phyloP scores from a whole-genome alignment of 2,329 filamentous ascomycete species.

The Penicillium paneum region DNA sequence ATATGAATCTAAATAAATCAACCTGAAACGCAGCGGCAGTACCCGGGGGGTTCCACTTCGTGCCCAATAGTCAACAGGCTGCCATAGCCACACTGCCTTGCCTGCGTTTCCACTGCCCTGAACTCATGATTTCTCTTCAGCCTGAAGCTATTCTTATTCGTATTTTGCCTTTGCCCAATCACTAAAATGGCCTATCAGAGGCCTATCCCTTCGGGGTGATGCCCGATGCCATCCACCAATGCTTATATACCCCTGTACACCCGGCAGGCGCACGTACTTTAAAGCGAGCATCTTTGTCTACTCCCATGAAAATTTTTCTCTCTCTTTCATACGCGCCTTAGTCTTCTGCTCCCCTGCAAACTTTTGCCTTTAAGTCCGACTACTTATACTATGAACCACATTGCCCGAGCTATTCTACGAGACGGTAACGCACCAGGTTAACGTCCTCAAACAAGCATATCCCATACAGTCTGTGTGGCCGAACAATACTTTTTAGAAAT shows the following conservation, averaged over 20 bases:
- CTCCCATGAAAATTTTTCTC: conserved; percentile 10
- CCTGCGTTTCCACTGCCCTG: conserved; percentile 10
- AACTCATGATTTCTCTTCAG: conserved; percentile 12
- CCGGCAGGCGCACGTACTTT: conserved; percentile 12
- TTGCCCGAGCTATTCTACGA: conserved; percentile 11
- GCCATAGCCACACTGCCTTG: conserved; percentile 3
- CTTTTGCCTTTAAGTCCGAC: conserved; percentile 4
- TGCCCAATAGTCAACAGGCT: conserved; percentile 10
- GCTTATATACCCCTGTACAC: conserved; percentile 20
- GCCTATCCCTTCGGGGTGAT: conserved; percentile 15
- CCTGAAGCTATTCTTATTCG: conserved; percentile 20
- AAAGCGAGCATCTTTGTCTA: conserved; percentile 19
- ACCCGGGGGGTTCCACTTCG: conserved; percentile 9
- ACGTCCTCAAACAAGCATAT: conserved; percentile 1
- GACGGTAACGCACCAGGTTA: conserved; percentile 25
- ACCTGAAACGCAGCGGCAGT: conserved; percentile 10
- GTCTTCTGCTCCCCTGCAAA: not conserved
- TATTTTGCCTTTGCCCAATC: conserved; percentile 21
- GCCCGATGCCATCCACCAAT: conserved; percentile 21
- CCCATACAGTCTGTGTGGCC: conserved; percentile 11
- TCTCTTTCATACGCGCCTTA: conserved; percentile 2
- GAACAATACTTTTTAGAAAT: conserved; percentile 12
- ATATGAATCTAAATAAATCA: conserved; percentile 2
- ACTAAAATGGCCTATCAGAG: conserved; percentile 22
- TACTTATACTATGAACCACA: conserved; percentile 22